Evolutionary conservation across 176 grass and related monocot species (phyloP).

Genomic region (Tuctoria greenei): DNA sequence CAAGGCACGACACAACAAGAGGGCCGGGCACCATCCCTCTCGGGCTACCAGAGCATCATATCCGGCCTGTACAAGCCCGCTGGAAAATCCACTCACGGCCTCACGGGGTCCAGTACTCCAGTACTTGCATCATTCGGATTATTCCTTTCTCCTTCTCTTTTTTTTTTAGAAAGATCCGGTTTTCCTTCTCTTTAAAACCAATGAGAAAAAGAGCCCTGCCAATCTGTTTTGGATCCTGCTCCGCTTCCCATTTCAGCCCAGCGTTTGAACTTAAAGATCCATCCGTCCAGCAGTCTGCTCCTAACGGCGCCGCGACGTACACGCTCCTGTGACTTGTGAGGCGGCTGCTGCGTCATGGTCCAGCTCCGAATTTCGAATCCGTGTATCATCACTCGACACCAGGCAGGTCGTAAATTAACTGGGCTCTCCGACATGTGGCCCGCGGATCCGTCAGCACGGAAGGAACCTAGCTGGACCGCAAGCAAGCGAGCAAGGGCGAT

Average conservation of each 20-base stretch:
- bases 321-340: not conserved
- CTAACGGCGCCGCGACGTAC: slow-evolving; percentile 14
- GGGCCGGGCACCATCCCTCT: not conserved
- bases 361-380: not conserved
- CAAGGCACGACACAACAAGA: too few species aligned
- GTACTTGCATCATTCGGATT: not conserved
- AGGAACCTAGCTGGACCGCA: not conserved
- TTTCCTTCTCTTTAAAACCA: too few species aligned
- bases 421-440: not conserved
- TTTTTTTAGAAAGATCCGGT: too few species aligned
- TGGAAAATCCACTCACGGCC: not conserved
- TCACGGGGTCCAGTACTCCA: too few species aligned
- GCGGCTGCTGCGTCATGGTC: not conserved
- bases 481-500: not conserved
- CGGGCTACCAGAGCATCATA: not conserved
- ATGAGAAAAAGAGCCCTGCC: not conserved
- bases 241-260: not conserved
- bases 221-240: not conserved
- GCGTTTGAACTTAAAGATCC: not conserved
- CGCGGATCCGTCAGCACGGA: not conserved
- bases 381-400: not conserved
- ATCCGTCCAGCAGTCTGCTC: not conserved
- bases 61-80: not conserved
- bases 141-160: not conserved
- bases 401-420: not conserved